Evolutionary conservation across 2,329 filamentous ascomycete species (phyloP).

Genomic region (Trichoderma asperellum): DNA sequence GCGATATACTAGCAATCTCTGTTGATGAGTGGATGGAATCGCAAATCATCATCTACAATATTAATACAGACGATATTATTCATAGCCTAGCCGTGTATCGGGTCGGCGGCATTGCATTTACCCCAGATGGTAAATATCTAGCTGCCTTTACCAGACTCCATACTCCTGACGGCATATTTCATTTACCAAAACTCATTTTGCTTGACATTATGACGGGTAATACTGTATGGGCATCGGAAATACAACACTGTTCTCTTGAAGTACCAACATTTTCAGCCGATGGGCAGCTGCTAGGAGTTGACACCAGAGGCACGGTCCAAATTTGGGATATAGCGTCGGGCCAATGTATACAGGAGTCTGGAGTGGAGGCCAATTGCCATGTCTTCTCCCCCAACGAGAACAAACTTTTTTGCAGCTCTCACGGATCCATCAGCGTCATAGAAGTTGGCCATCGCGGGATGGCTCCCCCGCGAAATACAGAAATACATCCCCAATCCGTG

Average conservation of each 20-base stretch:
- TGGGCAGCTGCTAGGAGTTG: neutral
- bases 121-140: too few relatives aligned
- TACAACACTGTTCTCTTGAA: too few relatives aligned
- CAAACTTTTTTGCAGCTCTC: neutral
- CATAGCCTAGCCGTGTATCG: accelerated
- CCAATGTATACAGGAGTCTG: neutral
- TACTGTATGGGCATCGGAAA: neutral
- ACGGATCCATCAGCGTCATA: neutral
- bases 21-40: too few relatives aligned
- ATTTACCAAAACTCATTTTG: neutral
- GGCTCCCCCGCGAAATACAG: too few relatives aligned
- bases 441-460: neutral
- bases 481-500: neutral
- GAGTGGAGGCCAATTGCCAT: neutral
- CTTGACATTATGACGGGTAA: neutral
- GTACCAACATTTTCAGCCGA: neutral
- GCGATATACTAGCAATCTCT: too few relatives aligned
- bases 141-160: too few relatives aligned
- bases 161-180: too few relatives aligned
- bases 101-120: too few relatives aligned
- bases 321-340: neutral
- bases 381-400: too few relatives aligned
- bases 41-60: too few relatives aligned
- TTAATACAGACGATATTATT: too few relatives aligned
- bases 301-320: neutral